phyloP scores from a whole-genome alignment of 768 basidiomycete species.

The Calocybe gangraenosa region DNA sequence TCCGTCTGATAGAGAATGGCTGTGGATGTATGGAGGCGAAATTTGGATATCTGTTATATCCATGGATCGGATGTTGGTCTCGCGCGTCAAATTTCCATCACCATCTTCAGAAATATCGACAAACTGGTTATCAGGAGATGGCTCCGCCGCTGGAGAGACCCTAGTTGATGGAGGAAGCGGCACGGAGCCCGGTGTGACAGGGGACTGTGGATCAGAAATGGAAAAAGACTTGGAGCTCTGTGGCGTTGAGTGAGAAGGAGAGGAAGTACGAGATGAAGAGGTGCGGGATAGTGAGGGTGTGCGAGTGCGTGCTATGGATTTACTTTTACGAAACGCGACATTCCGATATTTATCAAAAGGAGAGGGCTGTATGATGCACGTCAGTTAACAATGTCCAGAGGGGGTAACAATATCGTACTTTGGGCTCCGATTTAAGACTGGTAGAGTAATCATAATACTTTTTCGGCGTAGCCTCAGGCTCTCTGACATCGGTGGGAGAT shows the following conservation, averaged over 20 bases:
- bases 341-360: slow-evolving; percentile 62
- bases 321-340: slow-evolving; percentile 51
- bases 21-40: slow-evolving; percentile 32
- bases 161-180: slow-evolving; percentile 52
- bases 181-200: slow-evolving; percentile 38
- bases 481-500: slow-evolving; percentile 28
- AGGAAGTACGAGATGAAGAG: slow-evolving; percentile 53
- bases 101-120: slow-evolving; percentile 18
- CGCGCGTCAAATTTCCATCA: slow-evolving; percentile 25
- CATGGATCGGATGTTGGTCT: slow-evolving; percentile 39
- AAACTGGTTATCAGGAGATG: slow-evolving; percentile 19
- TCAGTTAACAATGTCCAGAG: neutral
- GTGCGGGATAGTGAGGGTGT: slow-evolving; percentile 68
- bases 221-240: slow-evolving; percentile 45
- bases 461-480: slow-evolving; percentile 40
- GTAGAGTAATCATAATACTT: slow-evolving; percentile 56
- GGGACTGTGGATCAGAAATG: slow-evolving; percentile 38
- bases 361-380: slow-evolving; percentile 42
- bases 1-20: slow-evolving; percentile 4
- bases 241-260: slow-evolving; percentile 62
- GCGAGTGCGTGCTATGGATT: slow-evolving; percentile 37
- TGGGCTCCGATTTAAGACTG: slow-evolving; percentile 57
- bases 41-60: slow-evolving; percentile 51
- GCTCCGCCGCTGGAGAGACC: slow-evolving; percentile 40
- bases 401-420: slow-evolving; percentile 31